Conservation (phyloP, 352 stramenopile genomes). For the Pythium pyrilobum region DNA sequence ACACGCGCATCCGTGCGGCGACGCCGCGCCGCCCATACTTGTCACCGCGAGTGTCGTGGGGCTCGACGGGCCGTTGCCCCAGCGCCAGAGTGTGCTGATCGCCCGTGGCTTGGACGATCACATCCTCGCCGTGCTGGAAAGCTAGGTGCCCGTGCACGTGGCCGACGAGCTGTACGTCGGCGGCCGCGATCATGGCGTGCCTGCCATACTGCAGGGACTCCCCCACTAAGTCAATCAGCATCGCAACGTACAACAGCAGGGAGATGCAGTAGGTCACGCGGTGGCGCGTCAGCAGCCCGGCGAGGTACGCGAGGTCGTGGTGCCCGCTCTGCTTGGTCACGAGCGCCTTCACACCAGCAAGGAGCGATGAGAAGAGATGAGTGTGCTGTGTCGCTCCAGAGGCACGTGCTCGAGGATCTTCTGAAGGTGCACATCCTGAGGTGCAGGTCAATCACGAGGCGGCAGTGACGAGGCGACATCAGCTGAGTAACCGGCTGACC, state of each 20-base stretch:
- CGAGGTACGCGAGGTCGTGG: conserved; percentile 43
- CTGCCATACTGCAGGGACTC: conserved; percentile 31
- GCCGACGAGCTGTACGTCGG: conserved; percentile 67
- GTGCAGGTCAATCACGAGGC: too few relatives aligned
- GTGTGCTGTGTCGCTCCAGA: too few relatives aligned
- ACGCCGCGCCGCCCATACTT: conserved; percentile 54
- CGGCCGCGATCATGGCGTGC: conserved; percentile 37
- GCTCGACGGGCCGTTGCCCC: background rate
- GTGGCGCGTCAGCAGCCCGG: conserved; percentile 14
- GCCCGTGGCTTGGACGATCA: conserved; percentile 47
- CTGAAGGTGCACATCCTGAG: too few relatives aligned
- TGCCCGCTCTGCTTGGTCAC: conserved; percentile 42
- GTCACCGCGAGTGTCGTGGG: too few relatives aligned
- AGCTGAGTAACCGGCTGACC: too few relatives aligned
- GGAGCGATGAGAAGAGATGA: conserved; percentile 48
- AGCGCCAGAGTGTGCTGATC: conserved; percentile 37
- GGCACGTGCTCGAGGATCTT: too few relatives aligned
- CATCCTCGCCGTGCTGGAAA: conserved; percentile 43
- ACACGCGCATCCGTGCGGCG: too few relatives aligned
- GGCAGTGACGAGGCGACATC: too few relatives aligned
- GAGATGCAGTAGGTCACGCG: conserved; percentile 50
- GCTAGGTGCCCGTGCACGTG: conserved; percentile 45
- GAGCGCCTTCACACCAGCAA: conserved; percentile 30
- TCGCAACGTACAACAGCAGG: conserved; percentile 49
- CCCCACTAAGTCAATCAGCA: conserved; percentile 39